Base-by-base conservation (phyloP, 2,329 filamentous ascomycete genomes). In the Emmonsiellopsis sp. region DNA sequence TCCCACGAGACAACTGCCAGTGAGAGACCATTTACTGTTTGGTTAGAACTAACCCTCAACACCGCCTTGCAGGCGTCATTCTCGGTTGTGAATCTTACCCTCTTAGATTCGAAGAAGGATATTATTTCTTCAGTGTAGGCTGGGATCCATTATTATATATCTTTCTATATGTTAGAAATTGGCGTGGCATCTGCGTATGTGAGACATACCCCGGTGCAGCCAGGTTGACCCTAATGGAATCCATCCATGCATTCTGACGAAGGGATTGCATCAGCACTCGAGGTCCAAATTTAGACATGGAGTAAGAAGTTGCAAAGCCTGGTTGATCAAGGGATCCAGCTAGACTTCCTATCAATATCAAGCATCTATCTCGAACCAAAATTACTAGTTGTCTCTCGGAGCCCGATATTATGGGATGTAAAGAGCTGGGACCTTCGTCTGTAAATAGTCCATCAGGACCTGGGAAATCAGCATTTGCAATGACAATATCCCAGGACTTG, bases 41-140 rank as follows among this genome's bases (percentile, higher is more conserved):
- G 63, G 44, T 67, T 65, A 33, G 49, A 58, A 4, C 65, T 62
- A 21, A 66, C 55, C 56, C 56, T 67, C 59, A 58, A 59, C 54
- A 56, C 58, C 52, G 56, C 67, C 57, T 17, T 58, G 59, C 56
- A 43, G 56, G 75, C 75, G 21, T 74, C 68, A 48, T 75, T 65
- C 0, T 71, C 71, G 1, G 59, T 62, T 8, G 53, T 48, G 44
- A 56, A 54, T 47, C 56, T 54, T 21, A 57, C 36, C 2, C 53
- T 45, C 70, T 68, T 67, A 51, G 73, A 71, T 27, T 72, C 71
- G 53, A 74, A 69, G 13, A 67, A 2, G 67, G 71, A 10, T 64
- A 60, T 65, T 50, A 70, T 66, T 60, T 64, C 42, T 37, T 47
- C 44, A 9, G 33, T 13, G 17, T 51, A 36, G 5, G 47, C 36